These are phyloP conservation scores for Cicer bijugum DNA, from an alignment of 306 rosid genomes.

Conservation along the genomic window DNA sequence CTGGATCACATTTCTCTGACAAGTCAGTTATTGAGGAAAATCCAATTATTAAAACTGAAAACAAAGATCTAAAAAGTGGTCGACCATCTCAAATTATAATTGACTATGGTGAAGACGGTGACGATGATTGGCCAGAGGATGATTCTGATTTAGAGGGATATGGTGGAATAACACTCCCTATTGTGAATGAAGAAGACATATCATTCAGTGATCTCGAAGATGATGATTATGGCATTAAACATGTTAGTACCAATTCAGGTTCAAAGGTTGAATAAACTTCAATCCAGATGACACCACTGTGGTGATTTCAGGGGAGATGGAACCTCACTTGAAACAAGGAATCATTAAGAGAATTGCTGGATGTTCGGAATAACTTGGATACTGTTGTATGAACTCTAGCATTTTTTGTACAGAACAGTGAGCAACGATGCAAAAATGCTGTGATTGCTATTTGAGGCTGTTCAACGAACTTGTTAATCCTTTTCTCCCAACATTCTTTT, in stretches of 20 bases:
- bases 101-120: conserved; percentile 60
- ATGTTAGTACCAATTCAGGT: conserved; percentile 45
- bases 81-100: conserved; percentile 55
- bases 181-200: conserved; percentile 82
- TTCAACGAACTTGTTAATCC: conserved; percentile 43
- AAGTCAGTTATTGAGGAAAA: conserved; percentile 70
- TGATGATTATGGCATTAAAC: conserved; percentile 64
- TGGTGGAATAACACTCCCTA: conserved; percentile 44
- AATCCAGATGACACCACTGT: conserved; percentile 27
- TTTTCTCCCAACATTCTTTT: conserved; percentile 13
- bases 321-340: conserved; percentile 43
- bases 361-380: conserved; percentile 23
- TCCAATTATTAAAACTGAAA: conserved; percentile 52
- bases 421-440: conserved; percentile 36
- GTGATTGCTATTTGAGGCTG: conserved; percentile 46
- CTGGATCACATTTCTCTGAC: conserved; percentile 58
- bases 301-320: conserved; percentile 39
- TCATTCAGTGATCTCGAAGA: conserved; percentile 97
- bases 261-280: conserved; percentile 50
- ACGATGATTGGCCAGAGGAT: conserved; percentile 90
- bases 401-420: conserved; percentile 59
- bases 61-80: conserved; percentile 52
- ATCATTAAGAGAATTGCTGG: conserved; percentile 20
- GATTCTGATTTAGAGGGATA: conserved; percentile 65
- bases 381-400: conserved; percentile 39